Conservation (phyloP, 2,329 filamentous ascomycete genomes). For the Penicillium italicum region DNA sequence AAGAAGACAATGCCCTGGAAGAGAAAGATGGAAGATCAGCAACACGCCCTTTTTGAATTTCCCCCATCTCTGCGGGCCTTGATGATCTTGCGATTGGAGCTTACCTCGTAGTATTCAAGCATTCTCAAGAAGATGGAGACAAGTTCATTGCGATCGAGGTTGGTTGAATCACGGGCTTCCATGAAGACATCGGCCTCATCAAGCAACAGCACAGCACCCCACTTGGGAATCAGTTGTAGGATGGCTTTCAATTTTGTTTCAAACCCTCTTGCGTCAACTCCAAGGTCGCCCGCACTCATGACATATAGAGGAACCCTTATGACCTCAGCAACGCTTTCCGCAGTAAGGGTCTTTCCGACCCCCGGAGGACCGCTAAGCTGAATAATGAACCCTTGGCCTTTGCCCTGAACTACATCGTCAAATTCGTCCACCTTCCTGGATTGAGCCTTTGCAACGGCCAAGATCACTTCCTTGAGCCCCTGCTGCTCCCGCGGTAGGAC, state of each 20-base stretch:
- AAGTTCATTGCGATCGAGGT: slow-evolving; percentile 47
- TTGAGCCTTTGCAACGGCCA: slow-evolving; percentile 47
- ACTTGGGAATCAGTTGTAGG: slow-evolving; percentile 48
- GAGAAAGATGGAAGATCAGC: slow-evolving; percentile 35
- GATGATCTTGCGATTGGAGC: neutral
- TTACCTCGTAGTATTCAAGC: slow-evolving; percentile 30
- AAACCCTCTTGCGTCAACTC: slow-evolving; percentile 41
- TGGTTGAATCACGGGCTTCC: slow-evolving; percentile 37
- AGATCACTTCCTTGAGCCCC: slow-evolving; percentile 44
- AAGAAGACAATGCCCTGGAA: slow-evolving; percentile 47
- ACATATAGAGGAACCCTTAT: slow-evolving; percentile 51
- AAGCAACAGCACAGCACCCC: slow-evolving; percentile 52
- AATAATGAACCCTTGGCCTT: slow-evolving; percentile 52
- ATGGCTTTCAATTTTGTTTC: slow-evolving; percentile 47
- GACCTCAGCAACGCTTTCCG: slow-evolving; percentile 50
- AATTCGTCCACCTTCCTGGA: slow-evolving; percentile 39
- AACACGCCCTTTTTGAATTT: slow-evolving; percentile 17
- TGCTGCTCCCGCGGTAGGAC: slow-evolving; percentile 46
- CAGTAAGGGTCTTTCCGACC: slow-evolving; percentile 54
- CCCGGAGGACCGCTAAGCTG: slow-evolving; percentile 52
- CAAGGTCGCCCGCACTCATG: slow-evolving; percentile 50
- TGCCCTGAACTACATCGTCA: slow-evolving; percentile 52
- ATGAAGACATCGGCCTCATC: slow-evolving; percentile 45
- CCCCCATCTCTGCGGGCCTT: neutral
- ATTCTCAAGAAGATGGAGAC: slow-evolving; percentile 39